A percentile compares a stretch with the other conserved stretches of the same genome.
phyloP scores from a whole-genome alignment of 495 filamentous ascomycete species.

The Penicillium tannophilum region DNA sequence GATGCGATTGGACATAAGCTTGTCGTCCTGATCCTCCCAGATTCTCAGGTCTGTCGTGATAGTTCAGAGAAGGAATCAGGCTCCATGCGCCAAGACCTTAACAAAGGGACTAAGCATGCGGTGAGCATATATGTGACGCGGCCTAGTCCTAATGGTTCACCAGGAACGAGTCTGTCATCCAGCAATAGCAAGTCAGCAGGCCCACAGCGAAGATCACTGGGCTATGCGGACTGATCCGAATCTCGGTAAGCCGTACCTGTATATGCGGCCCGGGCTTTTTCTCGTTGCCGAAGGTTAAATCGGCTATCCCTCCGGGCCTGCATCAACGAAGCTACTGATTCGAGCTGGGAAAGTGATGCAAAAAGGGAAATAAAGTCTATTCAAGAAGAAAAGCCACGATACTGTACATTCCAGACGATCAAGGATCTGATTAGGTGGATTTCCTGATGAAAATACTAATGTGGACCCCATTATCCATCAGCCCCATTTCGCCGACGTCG shows the following conservation, averaged over 20 bases:
- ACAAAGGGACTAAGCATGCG: not conserved
- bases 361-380: too few species aligned
- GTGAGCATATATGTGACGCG: not conserved
- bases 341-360: not conserved
- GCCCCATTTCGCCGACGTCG: constrained; percentile 1
- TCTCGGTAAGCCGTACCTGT: not conserved
- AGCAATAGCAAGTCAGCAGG: not conserved
- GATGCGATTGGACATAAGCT: not conserved
- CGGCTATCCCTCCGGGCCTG: not conserved
- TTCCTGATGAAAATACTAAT: not conserved
- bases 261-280: not conserved
- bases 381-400: too few species aligned
- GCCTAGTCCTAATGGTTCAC: not conserved
- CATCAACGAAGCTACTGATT: not conserved
- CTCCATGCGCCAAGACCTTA: not conserved
- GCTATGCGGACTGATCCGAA: not conserved
- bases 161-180: not conserved
- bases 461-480: not conserved
- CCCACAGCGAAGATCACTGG: not conserved
- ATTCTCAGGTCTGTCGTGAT: not conserved
- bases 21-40: not conserved
- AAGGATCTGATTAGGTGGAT: not conserved
- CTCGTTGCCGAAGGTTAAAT: not conserved
- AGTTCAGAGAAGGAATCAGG: not conserved
- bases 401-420: too few species aligned